These are phyloP conservation scores for Truncatella angustata DNA, from an alignment of 2,329 filamentous ascomycete species.

Conservation along the genomic window DNA sequence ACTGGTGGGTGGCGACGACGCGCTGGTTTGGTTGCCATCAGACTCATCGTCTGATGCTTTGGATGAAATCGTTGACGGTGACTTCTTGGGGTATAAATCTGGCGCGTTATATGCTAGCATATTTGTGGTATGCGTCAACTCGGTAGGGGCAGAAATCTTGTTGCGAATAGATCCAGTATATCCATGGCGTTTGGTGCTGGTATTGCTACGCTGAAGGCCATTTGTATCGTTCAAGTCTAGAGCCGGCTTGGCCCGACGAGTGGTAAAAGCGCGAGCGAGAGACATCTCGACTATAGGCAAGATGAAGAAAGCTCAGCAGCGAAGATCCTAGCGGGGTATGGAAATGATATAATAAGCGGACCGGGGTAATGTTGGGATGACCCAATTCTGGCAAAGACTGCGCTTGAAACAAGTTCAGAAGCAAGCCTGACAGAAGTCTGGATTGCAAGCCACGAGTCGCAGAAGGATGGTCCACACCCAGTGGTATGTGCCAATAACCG, in stretches of 20 bases:
- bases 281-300: slow-evolving; percentile 43
- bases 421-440: not conserved
- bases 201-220: slow-evolving; percentile 49
- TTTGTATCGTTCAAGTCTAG: slow-evolving; percentile 43
- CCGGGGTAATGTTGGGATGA: not conserved
- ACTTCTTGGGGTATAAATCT: slow-evolving; percentile 60
- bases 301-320: not conserved
- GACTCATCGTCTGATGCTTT: slow-evolving; percentile 68
- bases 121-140: slow-evolving; percentile 91
- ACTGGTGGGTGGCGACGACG: slow-evolving; percentile 64
- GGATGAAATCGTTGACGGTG: slow-evolving; percentile 48
- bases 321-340: not conserved
- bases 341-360: not conserved
- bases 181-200: slow-evolving; percentile 41
- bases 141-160: slow-evolving; percentile 85
- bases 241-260: slow-evolving; percentile 61
- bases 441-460: not conserved
- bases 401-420: not conserved
- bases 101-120: slow-evolving; percentile 94
- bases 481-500: not conserved
- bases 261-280: slow-evolving; percentile 70
- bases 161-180: slow-evolving; percentile 49
- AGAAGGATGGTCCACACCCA: not conserved
- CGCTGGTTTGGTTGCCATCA: slow-evolving; percentile 58
- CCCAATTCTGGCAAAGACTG: not conserved